These are phyloP conservation scores for Acer saccharum DNA, from an alignment of 345 rosid species.

Conservation along the genomic window DNA sequence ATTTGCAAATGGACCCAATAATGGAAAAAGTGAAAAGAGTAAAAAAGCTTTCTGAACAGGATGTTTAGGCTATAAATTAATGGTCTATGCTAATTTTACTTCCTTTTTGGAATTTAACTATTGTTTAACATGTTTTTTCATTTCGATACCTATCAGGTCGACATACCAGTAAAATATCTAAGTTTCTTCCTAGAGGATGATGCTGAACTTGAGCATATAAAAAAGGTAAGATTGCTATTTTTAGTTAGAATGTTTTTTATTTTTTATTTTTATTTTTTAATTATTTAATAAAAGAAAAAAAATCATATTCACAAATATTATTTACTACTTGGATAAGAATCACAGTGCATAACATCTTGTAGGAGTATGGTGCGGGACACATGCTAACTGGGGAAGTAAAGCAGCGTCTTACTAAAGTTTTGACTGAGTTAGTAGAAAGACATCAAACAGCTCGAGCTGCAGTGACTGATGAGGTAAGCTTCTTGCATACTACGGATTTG, in stretches of 20 bases:
- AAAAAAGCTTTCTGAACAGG: background rate
- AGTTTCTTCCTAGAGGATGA: slow-evolving; percentile 86
- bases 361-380: slow-evolving; percentile 88
- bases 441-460: slow-evolving; percentile 80
- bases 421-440: slow-evolving; percentile 80
- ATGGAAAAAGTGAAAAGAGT: background rate
- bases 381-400: slow-evolving; percentile 90
- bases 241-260: background rate
- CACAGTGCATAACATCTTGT: background rate
- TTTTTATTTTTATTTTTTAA: background rate
- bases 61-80: background rate
- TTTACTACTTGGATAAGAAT: background rate
- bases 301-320: background rate
- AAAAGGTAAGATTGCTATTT: slow-evolving; percentile 45
- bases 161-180: slow-evolving; percentile 80
- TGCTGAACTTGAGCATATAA: slow-evolving; percentile 78
- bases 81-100: background rate
- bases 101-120: background rate
- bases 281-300: too few relatives aligned
- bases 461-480: slow-evolving; percentile 76
- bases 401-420: slow-evolving; percentile 60
- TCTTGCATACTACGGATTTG: background rate
- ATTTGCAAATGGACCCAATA: background rate
- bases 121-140: background rate
- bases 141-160: slow-evolving; percentile 55